Conservation (phyloP, 805 yeast genomes). For the Metschnikowia aberdeeniae region DNA sequence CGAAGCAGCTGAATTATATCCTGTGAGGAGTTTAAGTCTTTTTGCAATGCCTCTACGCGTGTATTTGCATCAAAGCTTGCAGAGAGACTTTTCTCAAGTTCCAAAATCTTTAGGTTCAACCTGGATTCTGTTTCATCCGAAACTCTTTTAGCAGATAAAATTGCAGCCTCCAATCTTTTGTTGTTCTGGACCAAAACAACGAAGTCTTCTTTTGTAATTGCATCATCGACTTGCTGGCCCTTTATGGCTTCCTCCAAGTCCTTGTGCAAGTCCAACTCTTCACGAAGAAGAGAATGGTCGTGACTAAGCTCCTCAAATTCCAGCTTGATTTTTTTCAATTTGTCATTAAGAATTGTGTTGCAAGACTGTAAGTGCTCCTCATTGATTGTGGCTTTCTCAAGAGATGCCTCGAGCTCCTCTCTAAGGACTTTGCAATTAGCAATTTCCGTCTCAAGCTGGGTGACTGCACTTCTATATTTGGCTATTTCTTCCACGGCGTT, state of each 20-base stretch:
- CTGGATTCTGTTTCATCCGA: constrained; percentile 21
- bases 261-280: constrained; percentile 34
- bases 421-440: not conserved
- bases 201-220: constrained; percentile 18
- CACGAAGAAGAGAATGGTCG: constrained; percentile 31
- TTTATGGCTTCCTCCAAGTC: constrained; percentile 34
- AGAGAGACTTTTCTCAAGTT: constrained; percentile 1
- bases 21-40: constrained; percentile 21
- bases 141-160: constrained; percentile 28
- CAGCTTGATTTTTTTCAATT: constrained; percentile 22
- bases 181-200: constrained; percentile 28
- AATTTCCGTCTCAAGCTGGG: constrained; percentile 14
- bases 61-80: not conserved
- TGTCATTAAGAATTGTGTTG: constrained; percentile 25
- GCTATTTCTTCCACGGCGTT: constrained; percentile 24
- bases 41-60: constrained; percentile 2
- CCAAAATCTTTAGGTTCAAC: not conserved
- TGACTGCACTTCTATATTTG: constrained; percentile 18
- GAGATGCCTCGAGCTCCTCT: constrained; percentile 17
- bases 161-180: constrained; percentile 38
- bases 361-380: constrained; percentile 38
- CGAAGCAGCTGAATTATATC: constrained; percentile 24
- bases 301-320: constrained; percentile 27
- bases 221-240: constrained; percentile 13
- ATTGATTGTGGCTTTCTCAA: constrained; percentile 40